Conservation (phyloP, 2,329 filamentous ascomycete genomes). For the Dactylonectria macrodidyma region DNA sequence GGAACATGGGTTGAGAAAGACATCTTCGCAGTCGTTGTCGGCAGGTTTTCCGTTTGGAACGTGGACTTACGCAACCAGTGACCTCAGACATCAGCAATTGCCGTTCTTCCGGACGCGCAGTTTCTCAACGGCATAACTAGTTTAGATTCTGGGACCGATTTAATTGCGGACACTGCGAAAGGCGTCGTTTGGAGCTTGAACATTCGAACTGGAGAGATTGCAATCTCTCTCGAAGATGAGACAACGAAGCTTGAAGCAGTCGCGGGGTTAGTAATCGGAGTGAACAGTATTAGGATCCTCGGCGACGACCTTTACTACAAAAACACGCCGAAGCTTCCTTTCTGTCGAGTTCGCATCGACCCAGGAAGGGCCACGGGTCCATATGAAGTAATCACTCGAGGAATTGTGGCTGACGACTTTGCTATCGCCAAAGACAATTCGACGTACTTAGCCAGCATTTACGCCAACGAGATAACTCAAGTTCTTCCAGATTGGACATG, state of each 20-base stretch:
- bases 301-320: constrained; percentile 3
- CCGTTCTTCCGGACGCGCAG: background rate
- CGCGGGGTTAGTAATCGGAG: background rate
- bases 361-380: background rate
- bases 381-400: background rate
- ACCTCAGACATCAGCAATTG: background rate
- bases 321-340: background rate
- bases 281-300: constrained; percentile 6
- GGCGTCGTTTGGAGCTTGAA: background rate
- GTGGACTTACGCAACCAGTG: background rate
- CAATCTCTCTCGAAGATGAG: background rate
- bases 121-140: background rate
- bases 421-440: background rate
- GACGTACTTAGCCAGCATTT: too few relatives aligned
- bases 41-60: background rate
- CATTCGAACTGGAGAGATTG: background rate
- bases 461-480: too few relatives aligned
- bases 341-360: background rate
- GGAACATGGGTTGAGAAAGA: background rate
- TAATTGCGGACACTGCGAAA: background rate
- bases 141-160: background rate
- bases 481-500: too few relatives aligned
- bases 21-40: background rate
- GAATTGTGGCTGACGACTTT: background rate
- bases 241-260: background rate